Evolutionary conservation across 768 basidiomycete genomes (phyloP), one percentile per base, ranked within the genome.

Genomic region (Termitomyces sp.): DNA sequence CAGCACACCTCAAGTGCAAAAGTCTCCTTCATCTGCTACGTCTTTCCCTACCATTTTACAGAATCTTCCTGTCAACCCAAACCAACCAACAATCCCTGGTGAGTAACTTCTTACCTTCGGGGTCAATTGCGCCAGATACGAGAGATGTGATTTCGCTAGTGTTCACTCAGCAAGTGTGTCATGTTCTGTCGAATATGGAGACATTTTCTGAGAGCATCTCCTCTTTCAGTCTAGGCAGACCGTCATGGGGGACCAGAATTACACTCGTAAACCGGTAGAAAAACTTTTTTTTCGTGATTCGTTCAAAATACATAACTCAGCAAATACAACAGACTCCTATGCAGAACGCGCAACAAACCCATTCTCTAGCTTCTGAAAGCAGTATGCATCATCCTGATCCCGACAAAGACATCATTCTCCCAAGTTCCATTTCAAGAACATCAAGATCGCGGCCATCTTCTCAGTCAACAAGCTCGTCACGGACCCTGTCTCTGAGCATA

Each of bases 401-500:
- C 28, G 47, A 47, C 3, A 4, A 40, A 38, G 54, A 45, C 32
- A 11, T 24, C 11, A 44, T 41, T 26, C 35, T 54, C 21, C 52
- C 54, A 22, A 55, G 40, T 30, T 50, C 51, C 21, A 46, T 48
- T 38, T 50, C 57, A 37, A 56, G 47, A 21, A 26, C 30, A 32
- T 26, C 54, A 45, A 56, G 32, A 4, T 46, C 48, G 15, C 51
- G 28, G 7, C 26, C 53, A 21, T 28, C 21, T 40, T 57, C 54
- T 41, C 35, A 32, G 15, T 21, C 52, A 7, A 26, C 30, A 9
- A 50, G 44, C 28, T 40, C 32, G 26, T 55, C 56, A 40, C 50
- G 42, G 10, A 26, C 45, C 15, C 56, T 59, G n/a, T 52, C 53
- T 24, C 28, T 62, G 8, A 35, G 30, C 24, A 55, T 54, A 7